These are phyloP conservation scores for Bretziella fagacearum DNA, from an alignment of 2,329 filamentous ascomycete genomes.

Conservation along the genomic window DNA sequence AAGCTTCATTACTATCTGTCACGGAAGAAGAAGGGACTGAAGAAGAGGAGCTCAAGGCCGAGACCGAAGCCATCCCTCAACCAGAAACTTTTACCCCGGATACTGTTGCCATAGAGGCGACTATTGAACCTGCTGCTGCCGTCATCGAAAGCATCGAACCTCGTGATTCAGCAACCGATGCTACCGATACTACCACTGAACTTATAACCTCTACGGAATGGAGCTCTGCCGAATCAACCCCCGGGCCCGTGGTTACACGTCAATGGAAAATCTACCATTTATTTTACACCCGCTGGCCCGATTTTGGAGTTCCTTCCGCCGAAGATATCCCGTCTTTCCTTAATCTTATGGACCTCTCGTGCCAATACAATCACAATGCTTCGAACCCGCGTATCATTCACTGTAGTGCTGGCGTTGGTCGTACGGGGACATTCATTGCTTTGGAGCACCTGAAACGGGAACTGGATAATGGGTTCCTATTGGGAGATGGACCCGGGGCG, in stretches of 20 bases:
- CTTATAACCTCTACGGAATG: not conserved
- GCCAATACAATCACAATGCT: conserved; percentile 32
- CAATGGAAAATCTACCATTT: conserved; percentile 76
- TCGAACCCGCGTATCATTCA: conserved; percentile 59
- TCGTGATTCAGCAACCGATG: not conserved
- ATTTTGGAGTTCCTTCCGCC: conserved; percentile 65
- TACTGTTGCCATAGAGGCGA: not conserved
- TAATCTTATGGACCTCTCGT: conserved; percentile 50
- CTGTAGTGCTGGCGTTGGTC: conserved; percentile 82
- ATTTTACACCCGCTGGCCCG: conserved; percentile 75
- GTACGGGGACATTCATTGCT: conserved; percentile 88
- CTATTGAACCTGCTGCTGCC: not conserved
- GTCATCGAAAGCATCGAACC: not conserved
- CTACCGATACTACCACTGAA: not conserved
- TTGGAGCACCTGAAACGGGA: conserved; percentile 83
- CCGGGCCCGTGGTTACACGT: conserved; percentile 40
- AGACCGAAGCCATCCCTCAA: not conserved
- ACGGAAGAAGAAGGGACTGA: not conserved
- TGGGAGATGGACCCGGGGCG: conserved; percentile 21
- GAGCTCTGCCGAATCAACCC: not conserved
- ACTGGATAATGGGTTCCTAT: conserved; percentile 55
- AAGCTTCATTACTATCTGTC: not conserved
- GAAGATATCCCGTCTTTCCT: conserved; percentile 52
- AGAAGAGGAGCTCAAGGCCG: not conserved
- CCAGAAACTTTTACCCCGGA: too few species aligned